A percentile compares a stretch with the other conserved stretches of the same genome.
phyloP scores from a whole-genome alignment of 106 monocot genomes.

The Triglochin maritima region DNA sequence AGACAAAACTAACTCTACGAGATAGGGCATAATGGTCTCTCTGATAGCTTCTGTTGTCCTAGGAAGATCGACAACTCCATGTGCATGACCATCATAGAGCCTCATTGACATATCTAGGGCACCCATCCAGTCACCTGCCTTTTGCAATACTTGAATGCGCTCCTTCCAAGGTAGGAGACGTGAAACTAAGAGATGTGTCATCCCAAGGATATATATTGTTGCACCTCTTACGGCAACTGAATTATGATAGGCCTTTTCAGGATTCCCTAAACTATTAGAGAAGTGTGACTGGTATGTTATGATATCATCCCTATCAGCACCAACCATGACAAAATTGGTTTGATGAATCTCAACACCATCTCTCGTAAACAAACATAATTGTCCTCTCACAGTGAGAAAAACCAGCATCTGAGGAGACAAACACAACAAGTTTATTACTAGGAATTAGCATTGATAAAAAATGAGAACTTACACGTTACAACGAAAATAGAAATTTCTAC shows the following conservation, averaged over 20 bases:
- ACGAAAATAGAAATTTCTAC: too few species aligned
- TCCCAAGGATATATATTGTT: slow-evolving; percentile 83
- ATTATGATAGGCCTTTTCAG: slow-evolving; percentile 90
- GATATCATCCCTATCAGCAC: slow-evolving; percentile 56
- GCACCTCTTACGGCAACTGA: slow-evolving; percentile 94
- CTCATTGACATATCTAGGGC: slow-evolving; percentile 96
- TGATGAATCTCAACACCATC: slow-evolving; percentile 75
- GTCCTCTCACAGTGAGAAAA: slow-evolving; percentile 63
- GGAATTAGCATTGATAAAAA: too few species aligned
- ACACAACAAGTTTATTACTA: background rate
- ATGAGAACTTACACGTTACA: too few species aligned
- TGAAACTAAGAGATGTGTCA: slow-evolving; percentile 71
- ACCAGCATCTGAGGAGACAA: slow-evolving; percentile 63
- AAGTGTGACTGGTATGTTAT: slow-evolving; percentile 77
- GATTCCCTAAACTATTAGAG: slow-evolving; percentile 77
- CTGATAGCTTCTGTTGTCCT: slow-evolving; percentile 62
- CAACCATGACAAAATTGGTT: slow-evolving; percentile 52
- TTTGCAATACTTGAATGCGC: slow-evolving; percentile 81
- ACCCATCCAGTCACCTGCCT: slow-evolving; percentile 99
- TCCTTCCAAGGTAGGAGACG: slow-evolving; percentile 99
- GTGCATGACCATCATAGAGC: slow-evolving; percentile 95
- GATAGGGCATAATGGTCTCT: slow-evolving; percentile 84
- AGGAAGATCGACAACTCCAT: slow-evolving; percentile 97
- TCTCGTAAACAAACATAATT: slow-evolving; percentile 71
- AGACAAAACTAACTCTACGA: slow-evolving; percentile 74